Conservation (phyloP, 441 rosid genomes). For the Cnidoscolus chayamansa region DNA sequence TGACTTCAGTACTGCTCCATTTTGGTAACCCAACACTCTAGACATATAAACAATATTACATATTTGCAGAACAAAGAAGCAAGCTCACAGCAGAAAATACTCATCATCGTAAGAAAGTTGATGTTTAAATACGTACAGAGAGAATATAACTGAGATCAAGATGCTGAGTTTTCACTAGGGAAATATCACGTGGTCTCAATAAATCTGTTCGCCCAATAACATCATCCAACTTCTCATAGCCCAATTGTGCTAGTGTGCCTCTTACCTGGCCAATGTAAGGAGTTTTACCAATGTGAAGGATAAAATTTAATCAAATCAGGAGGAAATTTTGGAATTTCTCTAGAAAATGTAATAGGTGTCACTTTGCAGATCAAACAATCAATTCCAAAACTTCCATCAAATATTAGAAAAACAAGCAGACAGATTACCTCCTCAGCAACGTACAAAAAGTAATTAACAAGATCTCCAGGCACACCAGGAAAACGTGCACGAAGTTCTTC, state of each 20-base stretch:
- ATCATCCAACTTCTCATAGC: slow-evolving; percentile 87
- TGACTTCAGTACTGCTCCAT: slow-evolving; percentile 81
- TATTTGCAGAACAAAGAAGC: slow-evolving; percentile 12
- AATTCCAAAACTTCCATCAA: slow-evolving; percentile 4
- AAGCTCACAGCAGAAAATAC: slow-evolving; percentile 13
- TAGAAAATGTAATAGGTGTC: slow-evolving; percentile 13
- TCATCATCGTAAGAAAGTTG: slow-evolving; percentile 6
- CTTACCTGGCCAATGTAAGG: slow-evolving; percentile 54
- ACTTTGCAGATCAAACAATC: slow-evolving; percentile 14
- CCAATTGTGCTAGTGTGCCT: slow-evolving; percentile 88
- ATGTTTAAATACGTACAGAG: slow-evolving; percentile 50
- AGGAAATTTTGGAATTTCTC: not conserved
- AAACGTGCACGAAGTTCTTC: slow-evolving; percentile 98
- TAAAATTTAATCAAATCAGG: not conserved
- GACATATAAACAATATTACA: slow-evolving; percentile 21
- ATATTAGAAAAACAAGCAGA: slow-evolving; percentile 11
- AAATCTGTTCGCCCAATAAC: slow-evolving; percentile 80
- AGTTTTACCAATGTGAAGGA: slow-evolving; percentile 6
- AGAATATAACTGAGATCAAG: slow-evolving; percentile 79
- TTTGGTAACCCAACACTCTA: slow-evolving; percentile 86
- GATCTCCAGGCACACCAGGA: slow-evolving; percentile 99
- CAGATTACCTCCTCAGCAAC: slow-evolving; percentile 95
- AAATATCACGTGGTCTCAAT: slow-evolving; percentile 77
- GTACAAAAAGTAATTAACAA: slow-evolving; percentile 86
- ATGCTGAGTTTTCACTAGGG: slow-evolving; percentile 96